A percentile compares a stretch with the other conserved stretches of the same genome.
These are phyloP conservation scores for Euclidium syriacum DNA, from an alignment of 345 rosid genomes.

Conservation along the genomic window DNA sequence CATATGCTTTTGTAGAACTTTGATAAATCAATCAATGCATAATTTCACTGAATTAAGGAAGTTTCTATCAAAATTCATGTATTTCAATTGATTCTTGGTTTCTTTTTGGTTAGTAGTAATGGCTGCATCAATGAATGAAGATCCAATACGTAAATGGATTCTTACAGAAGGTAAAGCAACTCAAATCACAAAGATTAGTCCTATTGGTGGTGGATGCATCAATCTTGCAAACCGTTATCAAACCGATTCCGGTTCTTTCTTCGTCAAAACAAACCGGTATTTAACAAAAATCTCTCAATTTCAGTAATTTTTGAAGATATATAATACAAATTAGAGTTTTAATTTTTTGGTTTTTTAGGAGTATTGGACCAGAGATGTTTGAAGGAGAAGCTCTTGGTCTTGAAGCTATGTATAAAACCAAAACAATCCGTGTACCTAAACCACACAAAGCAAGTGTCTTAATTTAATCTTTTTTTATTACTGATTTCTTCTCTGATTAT, in stretches of 20 bases:
- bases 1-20: no score
- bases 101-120: conserved; percentile 42
- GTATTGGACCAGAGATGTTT: conserved; percentile 80
- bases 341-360: conserved; percentile 36
- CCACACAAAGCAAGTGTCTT: conserved; percentile 79
- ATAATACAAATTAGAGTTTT: neutral
- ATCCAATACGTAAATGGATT: conserved; percentile 87
- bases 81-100: neutral
- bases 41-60: no score
- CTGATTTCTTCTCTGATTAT: neutral
- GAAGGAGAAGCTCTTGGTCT: conserved; percentile 93
- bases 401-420: conserved; percentile 73
- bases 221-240: conserved; percentile 70
- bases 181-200: conserved; percentile 53
- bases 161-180: conserved; percentile 80
- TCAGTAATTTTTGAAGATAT: neutral
- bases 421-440: conserved; percentile 72
- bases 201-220: conserved; percentile 94
- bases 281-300: neutral
- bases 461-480: no score
- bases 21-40: no score
- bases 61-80: no score
- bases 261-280: conserved; percentile 90
- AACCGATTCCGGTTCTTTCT: conserved; percentile 78
- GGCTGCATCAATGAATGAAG: conserved; percentile 73